Conservation (phyloP, 129 eudicot genomes). For the Sambucus nigra region DNA sequence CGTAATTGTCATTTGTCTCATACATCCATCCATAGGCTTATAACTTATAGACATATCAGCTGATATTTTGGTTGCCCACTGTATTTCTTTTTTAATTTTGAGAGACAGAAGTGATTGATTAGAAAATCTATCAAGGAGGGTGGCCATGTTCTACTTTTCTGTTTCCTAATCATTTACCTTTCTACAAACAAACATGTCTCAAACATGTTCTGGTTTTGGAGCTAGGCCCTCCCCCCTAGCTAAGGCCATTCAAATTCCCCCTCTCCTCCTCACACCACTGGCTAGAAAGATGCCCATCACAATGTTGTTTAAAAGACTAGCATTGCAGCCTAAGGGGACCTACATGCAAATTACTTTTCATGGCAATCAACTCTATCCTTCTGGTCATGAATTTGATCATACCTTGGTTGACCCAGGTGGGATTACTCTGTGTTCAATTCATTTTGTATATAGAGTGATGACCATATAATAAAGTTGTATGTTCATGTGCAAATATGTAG, state of each 20-base stretch:
- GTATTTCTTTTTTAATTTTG: too few relatives aligned
- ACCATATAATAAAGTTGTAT: too few relatives aligned
- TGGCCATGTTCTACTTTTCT: neutral
- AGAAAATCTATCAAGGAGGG: slow-evolving; percentile 7
- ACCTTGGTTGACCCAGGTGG: neutral
- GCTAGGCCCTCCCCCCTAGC: slow-evolving; percentile 14
- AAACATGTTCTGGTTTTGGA: slow-evolving; percentile 36
- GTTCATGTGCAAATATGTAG: too few relatives aligned
- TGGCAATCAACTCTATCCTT: slow-evolving; percentile 2
- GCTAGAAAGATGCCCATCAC: slow-evolving; percentile 5
- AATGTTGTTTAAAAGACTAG: slow-evolving; percentile 24
- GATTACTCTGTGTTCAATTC: too few relatives aligned
- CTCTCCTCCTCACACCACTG: slow-evolving; percentile 11
- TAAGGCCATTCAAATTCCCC: slow-evolving; percentile 5
- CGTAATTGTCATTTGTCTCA: too few relatives aligned
- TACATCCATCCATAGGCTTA: too few relatives aligned
- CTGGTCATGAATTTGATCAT: slow-evolving; percentile 1
- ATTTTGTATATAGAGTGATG: too few relatives aligned
- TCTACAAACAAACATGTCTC: slow-evolving; percentile 33
- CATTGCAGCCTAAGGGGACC: slow-evolving; percentile 17
- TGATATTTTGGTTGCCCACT: too few relatives aligned
- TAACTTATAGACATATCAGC: too few relatives aligned
- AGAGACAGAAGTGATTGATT: slow-evolving; percentile 1
- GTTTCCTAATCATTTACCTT: slow-evolving; percentile 9
- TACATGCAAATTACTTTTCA: slow-evolving; percentile 10